Conservation (phyloP, 345 rosid genomes). For the Microthlaspi erraticum region DNA sequence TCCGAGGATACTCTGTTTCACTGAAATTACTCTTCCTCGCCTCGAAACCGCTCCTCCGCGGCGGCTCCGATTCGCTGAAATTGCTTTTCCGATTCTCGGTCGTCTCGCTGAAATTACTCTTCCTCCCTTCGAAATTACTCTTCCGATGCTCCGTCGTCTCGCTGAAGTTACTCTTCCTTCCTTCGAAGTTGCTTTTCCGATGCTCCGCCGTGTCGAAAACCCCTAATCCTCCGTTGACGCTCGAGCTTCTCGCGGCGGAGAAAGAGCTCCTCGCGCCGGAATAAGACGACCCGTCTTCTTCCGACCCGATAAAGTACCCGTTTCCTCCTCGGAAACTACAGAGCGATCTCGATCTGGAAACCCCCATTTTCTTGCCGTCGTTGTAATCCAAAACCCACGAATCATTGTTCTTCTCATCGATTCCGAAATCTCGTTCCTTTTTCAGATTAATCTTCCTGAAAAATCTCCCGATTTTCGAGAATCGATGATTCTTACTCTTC, state of each 20-base stretch:
- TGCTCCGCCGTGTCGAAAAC: slow-evolving; percentile 62
- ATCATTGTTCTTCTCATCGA: slow-evolving; percentile 65
- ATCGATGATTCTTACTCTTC: slow-evolving; percentile 66
- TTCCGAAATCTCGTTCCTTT: slow-evolving; percentile 41
- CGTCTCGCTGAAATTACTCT: slow-evolving; percentile 50
- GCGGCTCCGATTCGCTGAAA: slow-evolving; percentile 57
- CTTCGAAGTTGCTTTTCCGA: slow-evolving; percentile 77
- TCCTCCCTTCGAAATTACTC: slow-evolving; percentile 42
- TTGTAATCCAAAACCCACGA: slow-evolving; percentile 78
- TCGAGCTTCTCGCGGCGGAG: slow-evolving; percentile 85
- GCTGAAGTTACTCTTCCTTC: slow-evolving; percentile 71
- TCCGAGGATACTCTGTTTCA: slow-evolving; percentile 57
- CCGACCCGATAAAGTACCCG: slow-evolving; percentile 66
- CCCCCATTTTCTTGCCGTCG: slow-evolving; percentile 48
- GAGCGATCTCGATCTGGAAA: slow-evolving; percentile 90
- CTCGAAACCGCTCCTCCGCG: slow-evolving; percentile 67
- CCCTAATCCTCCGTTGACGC: slow-evolving; percentile 69
- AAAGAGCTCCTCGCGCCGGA: slow-evolving; percentile 70
- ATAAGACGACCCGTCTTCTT: slow-evolving; percentile 66
- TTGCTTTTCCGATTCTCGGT: slow-evolving; percentile 70
- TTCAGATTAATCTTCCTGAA: slow-evolving; percentile 62
- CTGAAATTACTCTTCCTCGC: slow-evolving; percentile 68
- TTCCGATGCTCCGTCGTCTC: slow-evolving; percentile 13
- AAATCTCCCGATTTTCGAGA: slow-evolving; percentile 79
- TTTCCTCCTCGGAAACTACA: slow-evolving; percentile 84